A percentile compares a stretch with the other conserved stretches of the same genome.
These are phyloP conservation scores for Talaromyces verruculosus DNA, from an alignment of 2,329 filamentous ascomycete species.

Conservation along the genomic window DNA sequence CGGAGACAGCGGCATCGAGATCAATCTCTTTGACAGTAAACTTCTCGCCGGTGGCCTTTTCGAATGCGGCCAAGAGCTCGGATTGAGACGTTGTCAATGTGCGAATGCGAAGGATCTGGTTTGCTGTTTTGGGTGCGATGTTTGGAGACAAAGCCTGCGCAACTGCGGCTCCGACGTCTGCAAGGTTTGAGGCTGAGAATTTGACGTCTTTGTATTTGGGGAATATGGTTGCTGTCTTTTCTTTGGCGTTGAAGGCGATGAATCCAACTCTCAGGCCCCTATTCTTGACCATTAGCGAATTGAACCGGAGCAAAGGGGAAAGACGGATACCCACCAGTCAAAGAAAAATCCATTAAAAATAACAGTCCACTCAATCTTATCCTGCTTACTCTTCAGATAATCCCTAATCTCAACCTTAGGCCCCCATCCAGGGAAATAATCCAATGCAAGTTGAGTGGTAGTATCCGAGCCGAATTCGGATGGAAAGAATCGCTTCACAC, in stretches of 20 bases:
- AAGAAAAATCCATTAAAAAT: constrained; percentile 22
- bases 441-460: constrained; percentile 8
- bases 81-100: constrained; percentile 17
- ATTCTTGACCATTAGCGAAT: constrained; percentile 17
- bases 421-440: not conserved
- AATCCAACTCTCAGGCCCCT: not conserved
- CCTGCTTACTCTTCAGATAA: constrained; percentile 24
- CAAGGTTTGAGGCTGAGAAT: constrained; percentile 26
- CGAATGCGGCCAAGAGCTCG: constrained; percentile 19
- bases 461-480: constrained; percentile 7
- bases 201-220: constrained; percentile 24
- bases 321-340: constrained; percentile 18
- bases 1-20: constrained; percentile 18
- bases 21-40: constrained; percentile 20
- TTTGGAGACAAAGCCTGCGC: constrained; percentile 23
- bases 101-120: constrained; percentile 21
- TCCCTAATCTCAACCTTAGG: constrained; percentile 22
- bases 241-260: not conserved
- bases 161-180: constrained; percentile 24
- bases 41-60: constrained; percentile 20
- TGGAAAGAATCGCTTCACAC: constrained; percentile 2
- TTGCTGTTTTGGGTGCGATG: constrained; percentile 22
- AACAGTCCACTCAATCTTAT: constrained; percentile 23
- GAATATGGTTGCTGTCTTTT: constrained; percentile 25
- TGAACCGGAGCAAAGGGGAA: not conserved